phyloP scores from a whole-genome alignment of 768 basidiomycete species.

The Suillus decipiens region DNA sequence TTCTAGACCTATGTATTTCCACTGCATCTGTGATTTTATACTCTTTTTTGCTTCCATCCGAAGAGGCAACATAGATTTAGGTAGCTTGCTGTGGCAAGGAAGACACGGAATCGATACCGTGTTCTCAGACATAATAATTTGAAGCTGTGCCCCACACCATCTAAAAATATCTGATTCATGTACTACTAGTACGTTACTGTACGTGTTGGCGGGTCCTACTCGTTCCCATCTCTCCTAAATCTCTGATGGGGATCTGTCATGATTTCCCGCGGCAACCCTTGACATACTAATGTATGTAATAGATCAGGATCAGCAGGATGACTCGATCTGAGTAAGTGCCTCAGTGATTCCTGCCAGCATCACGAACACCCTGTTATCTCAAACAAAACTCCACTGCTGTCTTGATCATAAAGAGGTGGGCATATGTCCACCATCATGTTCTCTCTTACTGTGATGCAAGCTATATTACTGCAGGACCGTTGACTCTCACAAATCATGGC shows the following conservation, averaged over 20 bases:
- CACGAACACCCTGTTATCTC: no score
- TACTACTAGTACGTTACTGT: no score
- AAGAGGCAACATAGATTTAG: conserved; percentile 11
- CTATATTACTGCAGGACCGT: background rate
- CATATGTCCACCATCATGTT: background rate
- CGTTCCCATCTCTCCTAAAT: background rate
- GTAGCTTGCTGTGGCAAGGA: background rate
- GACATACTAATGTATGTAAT: background rate
- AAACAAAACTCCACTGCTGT: background rate
- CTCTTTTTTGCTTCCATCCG: background rate
- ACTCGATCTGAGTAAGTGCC: background rate
- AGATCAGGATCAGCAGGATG: background rate
- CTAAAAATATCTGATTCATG: background rate
- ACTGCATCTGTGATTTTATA: conserved; percentile 10
- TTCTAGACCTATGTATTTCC: conserved; percentile 11
- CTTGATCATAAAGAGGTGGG: background rate
- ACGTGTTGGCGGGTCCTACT: no score
- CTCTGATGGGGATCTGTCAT: background rate
- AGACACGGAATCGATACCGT: background rate
- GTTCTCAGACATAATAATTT: background rate
- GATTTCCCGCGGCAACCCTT: background rate
- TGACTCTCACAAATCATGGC: background rate
- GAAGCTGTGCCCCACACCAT: background rate
- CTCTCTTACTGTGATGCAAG: background rate
- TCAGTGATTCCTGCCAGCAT: background rate